A percentile compares a stretch with the other conserved stretches of the same genome.
Evolutionary conservation across 2,329 filamentous ascomycete species (phyloP).

Genomic region (Zymoseptoria brevis): DNA sequence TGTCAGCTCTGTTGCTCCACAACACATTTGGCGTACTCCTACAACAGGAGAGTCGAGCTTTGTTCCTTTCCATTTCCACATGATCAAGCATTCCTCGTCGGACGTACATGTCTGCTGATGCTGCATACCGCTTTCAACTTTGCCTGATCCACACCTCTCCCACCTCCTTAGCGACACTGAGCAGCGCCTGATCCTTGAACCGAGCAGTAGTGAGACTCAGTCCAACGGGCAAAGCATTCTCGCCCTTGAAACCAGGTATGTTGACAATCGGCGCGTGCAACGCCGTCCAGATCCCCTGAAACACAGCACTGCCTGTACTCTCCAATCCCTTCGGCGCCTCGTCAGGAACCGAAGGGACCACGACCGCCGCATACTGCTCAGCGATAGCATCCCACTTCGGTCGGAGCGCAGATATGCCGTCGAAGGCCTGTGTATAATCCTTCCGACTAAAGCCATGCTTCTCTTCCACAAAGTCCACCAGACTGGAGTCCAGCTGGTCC

Average conservation of each 20-base stretch:
- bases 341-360: constrained; percentile 52
- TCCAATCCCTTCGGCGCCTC: constrained; percentile 50
- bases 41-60: too few relatives aligned
- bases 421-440: constrained; percentile 47
- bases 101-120: too few relatives aligned
- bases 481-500: constrained; percentile 38
- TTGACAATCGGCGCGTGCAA: constrained; percentile 58
- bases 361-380: constrained; percentile 45
- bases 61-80: not conserved
- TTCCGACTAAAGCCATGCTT: constrained; percentile 35
- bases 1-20: not conserved
- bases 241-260: constrained; percentile 53
- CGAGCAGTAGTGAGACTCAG: constrained; percentile 44
- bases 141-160: constrained; percentile 29
- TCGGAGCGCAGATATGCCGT: constrained; percentile 46
- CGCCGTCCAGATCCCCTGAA: constrained; percentile 25
- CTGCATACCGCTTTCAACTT: not conserved
- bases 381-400: constrained; percentile 49
- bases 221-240: constrained; percentile 52
- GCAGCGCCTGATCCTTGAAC: constrained; percentile 38
- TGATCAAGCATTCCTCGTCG: not conserved
- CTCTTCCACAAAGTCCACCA: constrained; percentile 49
- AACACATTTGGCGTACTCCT: not conserved
- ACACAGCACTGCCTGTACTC: constrained; percentile 48
- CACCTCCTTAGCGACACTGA: constrained; percentile 36